phyloP scores from a whole-genome alignment of 306 rosid genomes.

The Lathyrus tuberosus region DNA sequence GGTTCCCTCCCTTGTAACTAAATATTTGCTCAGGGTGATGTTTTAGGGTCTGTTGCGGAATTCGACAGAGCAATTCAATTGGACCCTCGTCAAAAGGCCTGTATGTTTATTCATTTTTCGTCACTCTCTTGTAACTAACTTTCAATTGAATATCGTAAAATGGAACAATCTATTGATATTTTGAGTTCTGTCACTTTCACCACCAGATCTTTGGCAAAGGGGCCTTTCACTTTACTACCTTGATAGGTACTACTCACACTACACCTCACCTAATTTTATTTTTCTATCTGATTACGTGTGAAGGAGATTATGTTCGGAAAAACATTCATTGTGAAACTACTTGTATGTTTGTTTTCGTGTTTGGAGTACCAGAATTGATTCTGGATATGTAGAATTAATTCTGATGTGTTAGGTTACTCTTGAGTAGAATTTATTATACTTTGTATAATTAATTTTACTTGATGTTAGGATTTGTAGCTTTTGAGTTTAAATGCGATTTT shows the following conservation, averaged over 20 bases:
- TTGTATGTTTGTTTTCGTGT: too few relatives aligned
- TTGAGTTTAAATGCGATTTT: too few relatives aligned
- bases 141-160: slow-evolving; percentile 20
- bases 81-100: slow-evolving; percentile 94
- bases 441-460: too few relatives aligned
- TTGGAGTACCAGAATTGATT: too few relatives aligned
- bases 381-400: too few relatives aligned
- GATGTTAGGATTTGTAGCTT: too few relatives aligned
- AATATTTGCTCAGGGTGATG: slow-evolving; percentile 61
- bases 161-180: slow-evolving; percentile 29
- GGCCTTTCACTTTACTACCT: slow-evolving; percentile 87
- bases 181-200: slow-evolving; percentile 38
- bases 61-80: slow-evolving; percentile 78
- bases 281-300: too few relatives aligned
- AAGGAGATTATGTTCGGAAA: too few relatives aligned
- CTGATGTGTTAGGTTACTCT: too few relatives aligned
- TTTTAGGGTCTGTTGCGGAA: slow-evolving; percentile 74
- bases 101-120: slow-evolving; percentile 53
- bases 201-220: slow-evolving; percentile 97
- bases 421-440: too few relatives aligned
- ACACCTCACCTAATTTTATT: too few relatives aligned
- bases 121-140: neutral
- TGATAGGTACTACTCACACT: slow-evolving; percentile 26
- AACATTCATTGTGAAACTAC: too few relatives aligned
- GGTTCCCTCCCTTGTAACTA: neutral